Conservation (phyloP, 2,329 filamentous ascomycete species). For the Pestalotiopsis sp. region DNA sequence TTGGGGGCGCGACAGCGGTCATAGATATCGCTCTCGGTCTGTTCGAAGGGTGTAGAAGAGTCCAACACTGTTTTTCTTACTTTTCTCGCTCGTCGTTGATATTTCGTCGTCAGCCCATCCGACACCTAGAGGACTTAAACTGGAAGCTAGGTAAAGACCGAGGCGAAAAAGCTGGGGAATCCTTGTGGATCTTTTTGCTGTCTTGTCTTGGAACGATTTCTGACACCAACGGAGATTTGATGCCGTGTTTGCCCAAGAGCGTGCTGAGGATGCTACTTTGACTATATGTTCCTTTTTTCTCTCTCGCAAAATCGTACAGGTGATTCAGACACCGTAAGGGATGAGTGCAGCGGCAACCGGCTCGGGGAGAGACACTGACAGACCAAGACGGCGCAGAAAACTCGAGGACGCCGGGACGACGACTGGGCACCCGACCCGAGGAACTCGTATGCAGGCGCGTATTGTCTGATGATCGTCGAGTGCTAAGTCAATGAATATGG, state of each 20-base stretch:
- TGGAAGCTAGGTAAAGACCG: not conserved
- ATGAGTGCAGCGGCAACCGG: not conserved
- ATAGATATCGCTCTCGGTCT: not conserved
- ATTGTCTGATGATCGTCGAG: not conserved
- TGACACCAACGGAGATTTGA: not conserved
- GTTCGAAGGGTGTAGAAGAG: not conserved
- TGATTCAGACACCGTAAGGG: not conserved
- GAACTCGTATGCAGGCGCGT: not conserved
- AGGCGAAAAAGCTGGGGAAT: conserved; percentile 10
- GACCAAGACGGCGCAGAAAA: not conserved
- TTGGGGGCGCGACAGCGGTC: not conserved
- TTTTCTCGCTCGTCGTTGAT: not conserved
- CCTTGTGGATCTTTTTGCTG: conserved; percentile 2
- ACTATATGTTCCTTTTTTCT: not conserved
- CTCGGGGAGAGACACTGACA: not conserved
- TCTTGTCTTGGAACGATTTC: not conserved
- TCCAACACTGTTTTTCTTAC: not conserved
- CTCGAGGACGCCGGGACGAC: no score
- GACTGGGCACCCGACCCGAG: not conserved
- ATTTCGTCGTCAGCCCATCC: not conserved
- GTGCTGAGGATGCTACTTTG: not conserved
- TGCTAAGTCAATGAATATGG: not conserved
- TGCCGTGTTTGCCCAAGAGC: not conserved
- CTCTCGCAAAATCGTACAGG: not conserved
- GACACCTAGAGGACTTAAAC: not conserved